Conservation (phyloP, 495 filamentous ascomycete species). For the Lineolata rhizophorae region DNA sequence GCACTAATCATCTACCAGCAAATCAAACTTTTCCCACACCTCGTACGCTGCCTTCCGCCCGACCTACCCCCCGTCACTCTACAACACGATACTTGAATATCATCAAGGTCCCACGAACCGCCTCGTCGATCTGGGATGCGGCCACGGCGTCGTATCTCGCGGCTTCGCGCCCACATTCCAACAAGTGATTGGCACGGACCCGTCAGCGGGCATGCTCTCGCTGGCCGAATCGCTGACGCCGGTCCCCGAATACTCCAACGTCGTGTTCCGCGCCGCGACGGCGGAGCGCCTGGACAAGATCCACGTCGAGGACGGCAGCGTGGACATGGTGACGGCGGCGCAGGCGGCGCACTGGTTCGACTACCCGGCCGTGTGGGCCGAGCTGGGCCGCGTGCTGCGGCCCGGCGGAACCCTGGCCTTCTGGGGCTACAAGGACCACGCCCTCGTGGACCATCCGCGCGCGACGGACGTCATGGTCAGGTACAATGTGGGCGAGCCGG, state of each 20-base stretch:
- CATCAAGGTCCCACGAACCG: conserved; percentile 21
- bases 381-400: conserved; percentile 29
- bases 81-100: conserved; percentile 29
- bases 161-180: conserved; percentile 28
- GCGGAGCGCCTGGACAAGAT: conserved; percentile 25
- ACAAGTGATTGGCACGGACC: conserved; percentile 30
- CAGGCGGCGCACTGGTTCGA: conserved; percentile 50
- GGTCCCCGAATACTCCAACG: conserved; percentile 18
- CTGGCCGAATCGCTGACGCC: conserved; percentile 26
- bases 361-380: conserved; percentile 27
- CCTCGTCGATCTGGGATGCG: conserved; percentile 38
- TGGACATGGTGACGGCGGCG: conserved; percentile 35
- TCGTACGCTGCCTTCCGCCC: conserved; percentile 41
- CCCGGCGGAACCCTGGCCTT: conserved; percentile 33
- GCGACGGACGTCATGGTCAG: conserved; percentile 19
- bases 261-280: conserved; percentile 22
- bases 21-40: conserved; percentile 28
- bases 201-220: conserved; percentile 33
- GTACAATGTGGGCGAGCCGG: conserved; percentile 6
- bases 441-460: conserved; percentile 25
- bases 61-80: conserved; percentile 33
- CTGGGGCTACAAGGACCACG: conserved; percentile 41
- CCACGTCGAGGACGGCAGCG: conserved; percentile 22
- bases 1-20: too few species aligned
- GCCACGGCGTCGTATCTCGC: conserved; percentile 34